Evolutionary conservation across 192 early-diverging fungal genomes (phyloP).

Genomic region (Rhizophagus clarus): DNA sequence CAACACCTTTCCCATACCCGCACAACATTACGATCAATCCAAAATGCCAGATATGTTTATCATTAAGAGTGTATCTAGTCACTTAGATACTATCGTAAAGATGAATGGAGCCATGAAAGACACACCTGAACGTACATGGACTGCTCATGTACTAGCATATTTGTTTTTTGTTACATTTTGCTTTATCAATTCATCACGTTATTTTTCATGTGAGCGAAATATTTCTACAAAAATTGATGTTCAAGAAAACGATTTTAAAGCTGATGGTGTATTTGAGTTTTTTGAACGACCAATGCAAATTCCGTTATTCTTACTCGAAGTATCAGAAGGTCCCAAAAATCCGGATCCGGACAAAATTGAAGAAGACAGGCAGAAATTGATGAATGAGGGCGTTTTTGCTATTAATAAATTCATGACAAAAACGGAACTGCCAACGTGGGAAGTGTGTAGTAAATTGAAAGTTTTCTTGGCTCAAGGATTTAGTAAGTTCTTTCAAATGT

Average conservation of each 20-base stretch:
- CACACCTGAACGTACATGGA: constrained; percentile 13
- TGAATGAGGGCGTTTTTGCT: constrained; percentile 10
- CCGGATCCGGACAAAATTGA: constrained; percentile 2
- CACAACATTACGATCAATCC: constrained; percentile 1
- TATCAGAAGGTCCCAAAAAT: background rate
- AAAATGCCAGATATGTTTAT: constrained; percentile 27
- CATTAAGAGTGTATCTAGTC: constrained; percentile 19
- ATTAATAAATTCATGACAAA: constrained; percentile 11
- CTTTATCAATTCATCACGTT: background rate
- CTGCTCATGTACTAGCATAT: constrained; percentile 21
- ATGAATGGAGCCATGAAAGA: constrained; percentile 14
- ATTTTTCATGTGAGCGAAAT: constrained; percentile 3
- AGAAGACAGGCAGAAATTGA: background rate
- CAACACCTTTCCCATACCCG: background rate
- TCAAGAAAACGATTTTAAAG: constrained; percentile 1
- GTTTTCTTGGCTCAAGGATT: constrained; percentile 10
- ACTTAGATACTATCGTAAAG: constrained; percentile 13
- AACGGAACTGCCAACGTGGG: background rate
- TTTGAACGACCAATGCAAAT: constrained; percentile 3
- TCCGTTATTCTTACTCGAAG: constrained; percentile 7
- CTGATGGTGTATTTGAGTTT: background rate
- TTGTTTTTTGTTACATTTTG: constrained; percentile 13
- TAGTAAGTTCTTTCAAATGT: background rate
- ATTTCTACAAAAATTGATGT: constrained; percentile 18
- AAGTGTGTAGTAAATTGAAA: background rate